Conservation (phyloP, 1,284 basidiomycete species). For the Sporisorium sorghi region DNA sequence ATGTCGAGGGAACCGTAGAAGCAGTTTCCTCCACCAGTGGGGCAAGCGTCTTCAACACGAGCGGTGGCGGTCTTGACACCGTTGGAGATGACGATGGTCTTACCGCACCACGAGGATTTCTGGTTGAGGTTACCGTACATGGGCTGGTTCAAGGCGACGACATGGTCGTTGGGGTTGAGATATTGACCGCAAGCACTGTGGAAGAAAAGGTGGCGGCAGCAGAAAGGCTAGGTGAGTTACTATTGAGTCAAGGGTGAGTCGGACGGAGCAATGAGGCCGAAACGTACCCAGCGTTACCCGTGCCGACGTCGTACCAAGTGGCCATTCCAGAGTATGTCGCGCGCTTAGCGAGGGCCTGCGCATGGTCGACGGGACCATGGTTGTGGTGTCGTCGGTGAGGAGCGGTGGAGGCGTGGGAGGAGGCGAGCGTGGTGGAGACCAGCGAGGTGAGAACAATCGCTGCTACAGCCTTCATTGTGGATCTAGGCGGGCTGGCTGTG, state of each 20-base stretch:
- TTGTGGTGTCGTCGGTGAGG: slow-evolving; percentile 39
- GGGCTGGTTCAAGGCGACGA: slow-evolving; percentile 63
- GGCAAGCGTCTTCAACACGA: slow-evolving; percentile 60
- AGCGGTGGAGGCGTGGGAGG: slow-evolving; percentile 23
- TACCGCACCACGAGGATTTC: slow-evolving; percentile 56
- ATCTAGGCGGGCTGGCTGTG: not conserved
- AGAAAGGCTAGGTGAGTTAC: slow-evolving; percentile 3
- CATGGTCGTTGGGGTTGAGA: slow-evolving; percentile 49
- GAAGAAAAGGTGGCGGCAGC: not conserved
- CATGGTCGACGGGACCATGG: slow-evolving; percentile 24
- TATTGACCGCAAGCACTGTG: slow-evolving; percentile 57
- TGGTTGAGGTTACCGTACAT: slow-evolving; percentile 56
- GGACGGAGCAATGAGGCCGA: too few relatives aligned
- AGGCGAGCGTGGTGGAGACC: slow-evolving; percentile 34
- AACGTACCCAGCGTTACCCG: slow-evolving; percentile 57
- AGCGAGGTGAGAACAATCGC: slow-evolving; percentile 34
- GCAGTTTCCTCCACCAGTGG: slow-evolving; percentile 58
- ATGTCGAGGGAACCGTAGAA: slow-evolving; percentile 62
- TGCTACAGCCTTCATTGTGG: slow-evolving; percentile 39
- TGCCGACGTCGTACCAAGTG: slow-evolving; percentile 63
- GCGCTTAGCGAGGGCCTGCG: slow-evolving; percentile 44
- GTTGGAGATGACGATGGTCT: slow-evolving; percentile 59
- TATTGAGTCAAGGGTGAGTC: not conserved
- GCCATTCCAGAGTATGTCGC: slow-evolving; percentile 54
- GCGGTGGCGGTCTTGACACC: slow-evolving; percentile 55